Percentiles rank a stretch among this genome's conserved stretches.
Conservation (phyloP, 2,329 filamentous ascomycete genomes). For the Cadophora luteo-olivacea region DNA sequence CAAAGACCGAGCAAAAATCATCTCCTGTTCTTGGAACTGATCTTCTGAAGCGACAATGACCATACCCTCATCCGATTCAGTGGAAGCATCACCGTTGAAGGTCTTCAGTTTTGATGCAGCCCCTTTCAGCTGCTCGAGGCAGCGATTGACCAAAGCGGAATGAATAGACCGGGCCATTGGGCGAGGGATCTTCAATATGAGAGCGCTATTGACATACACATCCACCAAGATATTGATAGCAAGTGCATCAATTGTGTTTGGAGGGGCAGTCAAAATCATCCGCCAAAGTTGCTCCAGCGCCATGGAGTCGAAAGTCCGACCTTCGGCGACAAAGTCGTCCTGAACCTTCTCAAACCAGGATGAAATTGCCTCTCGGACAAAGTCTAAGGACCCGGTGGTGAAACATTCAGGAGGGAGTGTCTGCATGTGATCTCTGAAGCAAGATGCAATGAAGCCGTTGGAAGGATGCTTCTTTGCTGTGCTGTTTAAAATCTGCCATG, state of each 20-base stretch:
- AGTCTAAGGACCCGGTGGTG: slow-evolving; percentile 66
- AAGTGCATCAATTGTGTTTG: slow-evolving; percentile 67
- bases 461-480: slow-evolving; percentile 51
- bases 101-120: slow-evolving; percentile 64
- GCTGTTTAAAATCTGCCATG: slow-evolving; percentile 71
- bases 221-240: slow-evolving; percentile 76
- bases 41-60: slow-evolving; percentile 55
- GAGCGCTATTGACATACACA: slow-evolving; percentile 69
- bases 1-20: slow-evolving; percentile 72
- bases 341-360: slow-evolving; percentile 55
- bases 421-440: slow-evolving; percentile 63
- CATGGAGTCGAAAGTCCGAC: slow-evolving; percentile 57
- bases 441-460: slow-evolving; percentile 60
- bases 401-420: slow-evolving; percentile 62
- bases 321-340: slow-evolving; percentile 57
- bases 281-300: slow-evolving; percentile 81
- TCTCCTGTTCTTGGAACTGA: slow-evolving; percentile 60
- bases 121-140: slow-evolving; percentile 71
- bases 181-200: slow-evolving; percentile 57
- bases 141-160: slow-evolving; percentile 74
- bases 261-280: slow-evolving; percentile 74
- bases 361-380: slow-evolving; percentile 61
- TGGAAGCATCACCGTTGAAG: slow-evolving; percentile 51
- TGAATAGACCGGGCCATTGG: slow-evolving; percentile 65
- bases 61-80: slow-evolving; percentile 60